phyloP scores from a whole-genome alignment of 164 flowering plant genomes.

The Vitis rupestris region DNA sequence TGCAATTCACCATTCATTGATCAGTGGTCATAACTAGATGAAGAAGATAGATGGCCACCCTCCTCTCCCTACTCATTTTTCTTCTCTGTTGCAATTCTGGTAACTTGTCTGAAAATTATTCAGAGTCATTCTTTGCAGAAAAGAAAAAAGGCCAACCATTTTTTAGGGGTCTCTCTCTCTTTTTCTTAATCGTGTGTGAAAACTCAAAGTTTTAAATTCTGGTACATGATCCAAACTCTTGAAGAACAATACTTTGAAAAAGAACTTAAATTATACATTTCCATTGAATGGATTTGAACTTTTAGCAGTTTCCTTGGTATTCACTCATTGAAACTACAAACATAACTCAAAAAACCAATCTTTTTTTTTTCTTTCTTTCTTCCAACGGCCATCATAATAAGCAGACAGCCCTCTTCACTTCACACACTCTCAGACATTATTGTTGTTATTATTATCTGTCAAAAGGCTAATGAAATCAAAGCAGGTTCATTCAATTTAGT shows the following conservation, averaged over 20 bases:
- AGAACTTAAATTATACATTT: too few species aligned
- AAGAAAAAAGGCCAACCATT: not conserved
- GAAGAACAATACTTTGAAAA: too few species aligned
- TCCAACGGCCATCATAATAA: not conserved
- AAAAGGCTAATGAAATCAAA: not conserved
- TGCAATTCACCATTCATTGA: not conserved
- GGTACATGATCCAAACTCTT: not conserved
- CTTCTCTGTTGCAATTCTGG: constrained; percentile 21
- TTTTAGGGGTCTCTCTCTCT: not conserved
- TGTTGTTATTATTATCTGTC: not conserved
- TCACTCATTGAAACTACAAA: not conserved
- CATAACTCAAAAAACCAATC: not conserved
- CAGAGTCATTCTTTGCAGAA: constrained; percentile 9
- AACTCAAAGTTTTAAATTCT: not conserved
- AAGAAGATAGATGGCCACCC: constrained; percentile 3
- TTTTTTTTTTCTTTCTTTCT: not conserved
- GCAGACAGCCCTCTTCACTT: not conserved
- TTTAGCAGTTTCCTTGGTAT: not conserved
- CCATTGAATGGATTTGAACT: not conserved
- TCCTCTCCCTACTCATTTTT: constrained; percentile 3
- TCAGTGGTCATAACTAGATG: constrained; percentile 10
- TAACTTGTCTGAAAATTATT: constrained; percentile 35
- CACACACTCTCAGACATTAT: not conserved
- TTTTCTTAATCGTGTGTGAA: too few species aligned
- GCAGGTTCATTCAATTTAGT: constrained; percentile 1